phyloP scores from a whole-genome alignment of 257 asterid genomes.

The Capsicum baccatum region DNA sequence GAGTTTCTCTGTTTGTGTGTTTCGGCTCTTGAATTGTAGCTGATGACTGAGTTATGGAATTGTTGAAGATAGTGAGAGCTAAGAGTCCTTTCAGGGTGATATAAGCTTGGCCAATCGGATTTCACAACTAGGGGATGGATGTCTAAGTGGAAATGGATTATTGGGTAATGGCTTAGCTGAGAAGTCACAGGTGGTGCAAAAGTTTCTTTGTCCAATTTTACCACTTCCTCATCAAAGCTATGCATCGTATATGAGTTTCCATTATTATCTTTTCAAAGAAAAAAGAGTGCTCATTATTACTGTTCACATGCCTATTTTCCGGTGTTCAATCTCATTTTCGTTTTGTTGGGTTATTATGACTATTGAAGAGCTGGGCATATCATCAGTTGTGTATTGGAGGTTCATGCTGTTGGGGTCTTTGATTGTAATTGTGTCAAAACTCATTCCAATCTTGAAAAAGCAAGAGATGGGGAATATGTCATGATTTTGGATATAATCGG shows the following conservation, averaged over 20 bases:
- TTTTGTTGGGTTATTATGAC: constrained; percentile 31
- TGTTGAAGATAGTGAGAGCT: constrained; percentile 24
- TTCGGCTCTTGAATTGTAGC: not conserved
- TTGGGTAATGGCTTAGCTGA: constrained; percentile 31
- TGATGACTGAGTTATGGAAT: constrained; percentile 8
- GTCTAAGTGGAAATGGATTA: constrained; percentile 21
- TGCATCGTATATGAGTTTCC: not conserved
- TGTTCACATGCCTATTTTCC: constrained; percentile 11
- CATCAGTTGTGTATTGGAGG: constrained; percentile 19
- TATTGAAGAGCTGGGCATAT: constrained; percentile 31
- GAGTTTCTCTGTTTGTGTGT: constrained; percentile 29
- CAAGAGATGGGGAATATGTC: constrained; percentile 25
- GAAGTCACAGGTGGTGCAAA: constrained; percentile 34
- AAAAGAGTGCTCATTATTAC: constrained; percentile 4
- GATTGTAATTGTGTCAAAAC: constrained; percentile 12
- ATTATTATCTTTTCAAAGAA: not conserved
- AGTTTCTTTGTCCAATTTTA: constrained; percentile 13
- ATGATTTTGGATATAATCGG: not conserved
- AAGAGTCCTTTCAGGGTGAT: constrained; percentile 35
- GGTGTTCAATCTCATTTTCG: constrained; percentile 26
- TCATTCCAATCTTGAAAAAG: constrained; percentile 26
- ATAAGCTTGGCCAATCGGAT: constrained; percentile 29
- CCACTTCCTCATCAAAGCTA: constrained; percentile 25
- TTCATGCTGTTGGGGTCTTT: constrained; percentile 30
- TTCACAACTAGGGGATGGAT: constrained; percentile 32